Base-by-base conservation (phyloP, 805 yeast species). In the Metschnikowia kofuensis region DNA sequence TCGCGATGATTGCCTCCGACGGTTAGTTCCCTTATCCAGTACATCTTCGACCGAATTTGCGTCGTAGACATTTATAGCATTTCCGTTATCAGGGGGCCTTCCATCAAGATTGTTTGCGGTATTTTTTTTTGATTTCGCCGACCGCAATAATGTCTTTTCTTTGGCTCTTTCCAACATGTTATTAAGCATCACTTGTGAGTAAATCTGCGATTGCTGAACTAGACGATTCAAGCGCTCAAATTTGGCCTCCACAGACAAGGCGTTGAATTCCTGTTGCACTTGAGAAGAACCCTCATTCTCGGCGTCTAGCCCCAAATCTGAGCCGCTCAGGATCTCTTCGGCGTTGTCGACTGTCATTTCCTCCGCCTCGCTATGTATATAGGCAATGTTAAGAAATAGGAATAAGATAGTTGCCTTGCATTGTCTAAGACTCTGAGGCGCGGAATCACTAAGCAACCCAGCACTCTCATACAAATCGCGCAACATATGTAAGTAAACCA, bases 121-220 rank as follows among this genome's bases (percentile, higher is more conserved):
- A 54, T 56, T 44, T 6, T 50, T 47, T 47, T 56, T 62, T 31
- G 62, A 52, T 13, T 53, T 57, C 44, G 55, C 58, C 16, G 36
- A 10, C 16, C 14, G 41, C n/a, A n/a, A 16, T 12, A 36, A 50
- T 30, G 54, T 61, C 49, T 61, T 65, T 46, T 47, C 50, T 43
- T 76, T 57, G n/a, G 77, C 61, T 40, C 76, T 71, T 52, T 80
- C 80, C 38, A 85, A 60, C 39, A 92, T 75, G 10, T 91, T 84
- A 44, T 89, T 91, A 3, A 96, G 83, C 38, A 92, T 87, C 55
- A 92, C 89, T 52, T 84, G 80, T 1, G 97, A 86, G 66, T 89
- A 92, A 1, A 91, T 80, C 62, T 89, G 91, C 14, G 97, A 88
- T 61, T 88, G 85, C 58, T 87, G 85, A n/a, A 92, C 89, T 53